A percentile compares a stretch with the other conserved stretches of the same genome.
These are phyloP conservation scores for Perilla frutescens DNA, from an alignment of 257 asterid genomes.

Conservation along the genomic window DNA sequence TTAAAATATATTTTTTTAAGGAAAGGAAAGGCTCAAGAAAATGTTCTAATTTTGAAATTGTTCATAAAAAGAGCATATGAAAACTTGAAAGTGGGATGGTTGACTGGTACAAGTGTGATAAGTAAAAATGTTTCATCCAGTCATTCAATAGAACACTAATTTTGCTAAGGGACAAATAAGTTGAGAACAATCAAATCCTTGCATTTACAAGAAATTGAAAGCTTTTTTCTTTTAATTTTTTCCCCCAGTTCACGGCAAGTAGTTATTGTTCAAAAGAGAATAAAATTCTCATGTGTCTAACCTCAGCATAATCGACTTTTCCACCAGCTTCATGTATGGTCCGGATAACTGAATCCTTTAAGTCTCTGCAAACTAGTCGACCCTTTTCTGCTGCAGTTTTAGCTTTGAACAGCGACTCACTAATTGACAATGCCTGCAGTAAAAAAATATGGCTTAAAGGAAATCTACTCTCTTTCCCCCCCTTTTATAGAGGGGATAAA, in stretches of 20 bases:
- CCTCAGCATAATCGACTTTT: slow-evolving; percentile 89
- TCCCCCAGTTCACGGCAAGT: background rate
- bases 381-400: slow-evolving; percentile 68
- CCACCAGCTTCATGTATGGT: slow-evolving; percentile 76
- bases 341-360: slow-evolving; percentile 54
- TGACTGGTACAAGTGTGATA: background rate
- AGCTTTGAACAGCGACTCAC: slow-evolving; percentile 61
- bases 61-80: background rate
- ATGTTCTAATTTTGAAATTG: too few relatives aligned
- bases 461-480: too few relatives aligned
- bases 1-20: too few relatives aligned
- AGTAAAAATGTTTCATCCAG: background rate
- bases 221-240: too few relatives aligned
- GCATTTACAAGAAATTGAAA: too few relatives aligned
- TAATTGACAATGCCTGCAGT: slow-evolving; percentile 78
- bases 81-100: background rate
- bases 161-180: background rate
- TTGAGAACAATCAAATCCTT: background rate
- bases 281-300: slow-evolving; percentile 32
- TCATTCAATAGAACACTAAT: background rate
- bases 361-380: slow-evolving; percentile 52
- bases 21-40: background rate
- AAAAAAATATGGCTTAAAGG: background rate
- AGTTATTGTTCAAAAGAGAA: background rate
- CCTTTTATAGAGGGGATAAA: too few relatives aligned